These are phyloP conservation scores for Penicillium flavigenum DNA, from an alignment of 495 filamentous ascomycete species.

Conservation along the genomic window DNA sequence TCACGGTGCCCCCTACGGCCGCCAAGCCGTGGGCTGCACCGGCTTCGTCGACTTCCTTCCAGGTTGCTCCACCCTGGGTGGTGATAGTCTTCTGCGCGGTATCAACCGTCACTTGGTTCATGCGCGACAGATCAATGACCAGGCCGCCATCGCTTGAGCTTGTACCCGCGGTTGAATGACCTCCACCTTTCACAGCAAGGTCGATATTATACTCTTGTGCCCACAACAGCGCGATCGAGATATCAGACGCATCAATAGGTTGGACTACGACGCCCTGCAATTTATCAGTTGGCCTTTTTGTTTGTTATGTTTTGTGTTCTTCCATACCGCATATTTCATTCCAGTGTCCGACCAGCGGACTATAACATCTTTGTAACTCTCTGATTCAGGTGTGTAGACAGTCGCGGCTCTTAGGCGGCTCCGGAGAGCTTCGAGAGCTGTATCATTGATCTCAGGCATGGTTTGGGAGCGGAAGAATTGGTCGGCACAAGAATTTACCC, in stretches of 20 bases:
- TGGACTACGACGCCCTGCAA: slow-evolving; percentile 44
- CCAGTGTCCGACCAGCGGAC: slow-evolving; percentile 40
- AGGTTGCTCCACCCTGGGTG: slow-evolving; percentile 54
- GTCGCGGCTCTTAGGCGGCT: slow-evolving; percentile 21
- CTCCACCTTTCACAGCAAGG: slow-evolving; percentile 54
- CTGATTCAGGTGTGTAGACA: slow-evolving; percentile 31
- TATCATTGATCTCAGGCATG: slow-evolving; percentile 18
- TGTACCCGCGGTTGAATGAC: slow-evolving; percentile 52
- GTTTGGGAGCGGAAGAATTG: not conserved
- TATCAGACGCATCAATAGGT: slow-evolving; percentile 35
- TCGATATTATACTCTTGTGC: slow-evolving; percentile 43
- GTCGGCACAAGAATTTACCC: slow-evolving; percentile 2
- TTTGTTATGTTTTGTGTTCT: not conserved
- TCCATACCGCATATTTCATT: slow-evolving; percentile 35
- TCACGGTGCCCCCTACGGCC: slow-evolving; percentile 60
- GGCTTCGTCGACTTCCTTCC: slow-evolving; percentile 56
- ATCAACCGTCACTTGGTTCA: slow-evolving; percentile 52
- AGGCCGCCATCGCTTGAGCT: slow-evolving; percentile 50
- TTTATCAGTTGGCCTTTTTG: not conserved
- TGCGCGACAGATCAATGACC: slow-evolving; percentile 54
- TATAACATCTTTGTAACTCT: slow-evolving; percentile 33
- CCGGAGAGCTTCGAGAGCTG: slow-evolving; percentile 26
- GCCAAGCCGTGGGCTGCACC: slow-evolving; percentile 51
- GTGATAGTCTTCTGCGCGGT: slow-evolving; percentile 41
- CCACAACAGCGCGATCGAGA: slow-evolving; percentile 44